A percentile compares a stretch with the other conserved stretches of the same genome.
Evolutionary conservation across 192 early-diverging fungal species (phyloP).

Genomic region (Obelidium mucronatum): DNA sequence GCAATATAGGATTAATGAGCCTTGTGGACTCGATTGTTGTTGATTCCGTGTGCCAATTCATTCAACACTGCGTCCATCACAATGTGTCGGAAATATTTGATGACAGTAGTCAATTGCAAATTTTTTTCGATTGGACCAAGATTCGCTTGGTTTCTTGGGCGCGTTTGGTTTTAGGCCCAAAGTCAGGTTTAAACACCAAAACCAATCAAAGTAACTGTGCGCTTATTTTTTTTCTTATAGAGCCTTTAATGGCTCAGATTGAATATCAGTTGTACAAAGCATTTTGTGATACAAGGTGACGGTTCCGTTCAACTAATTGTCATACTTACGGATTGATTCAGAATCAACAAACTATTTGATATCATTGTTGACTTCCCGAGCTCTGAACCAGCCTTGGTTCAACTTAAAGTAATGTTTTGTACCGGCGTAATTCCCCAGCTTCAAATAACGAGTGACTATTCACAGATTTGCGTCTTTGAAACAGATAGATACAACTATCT

Average conservation of each 20-base stretch:
- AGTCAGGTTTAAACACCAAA: too few relatives aligned
- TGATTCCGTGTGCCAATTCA: neutral
- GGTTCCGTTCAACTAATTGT: neutral
- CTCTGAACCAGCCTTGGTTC: constrained; percentile 65
- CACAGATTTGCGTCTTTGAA: constrained; percentile 18
- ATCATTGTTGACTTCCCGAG: constrained; percentile 78
- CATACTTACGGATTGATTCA: neutral
- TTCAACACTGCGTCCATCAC: neutral
- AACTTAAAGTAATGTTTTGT: constrained; percentile 68
- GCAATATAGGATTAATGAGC: neutral
- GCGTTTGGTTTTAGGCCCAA: too few relatives aligned
- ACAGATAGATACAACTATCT: constrained; percentile 21
- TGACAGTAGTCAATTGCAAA: too few relatives aligned
- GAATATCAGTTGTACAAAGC: neutral
- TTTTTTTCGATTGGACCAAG: too few relatives aligned
- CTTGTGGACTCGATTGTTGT: neutral
- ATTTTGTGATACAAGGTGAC: neutral
- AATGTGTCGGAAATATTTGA: too few relatives aligned
- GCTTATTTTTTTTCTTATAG: neutral
- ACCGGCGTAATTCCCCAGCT: constrained; percentile 4
- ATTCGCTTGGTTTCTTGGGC: too few relatives aligned
- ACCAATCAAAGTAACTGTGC: too few relatives aligned
- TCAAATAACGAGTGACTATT: neutral
- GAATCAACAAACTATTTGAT: constrained; percentile 70
- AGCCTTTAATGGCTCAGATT: neutral